Evolutionary conservation across 495 filamentous ascomycete genomes (phyloP).

Genomic region (Tuber aestivum): DNA sequence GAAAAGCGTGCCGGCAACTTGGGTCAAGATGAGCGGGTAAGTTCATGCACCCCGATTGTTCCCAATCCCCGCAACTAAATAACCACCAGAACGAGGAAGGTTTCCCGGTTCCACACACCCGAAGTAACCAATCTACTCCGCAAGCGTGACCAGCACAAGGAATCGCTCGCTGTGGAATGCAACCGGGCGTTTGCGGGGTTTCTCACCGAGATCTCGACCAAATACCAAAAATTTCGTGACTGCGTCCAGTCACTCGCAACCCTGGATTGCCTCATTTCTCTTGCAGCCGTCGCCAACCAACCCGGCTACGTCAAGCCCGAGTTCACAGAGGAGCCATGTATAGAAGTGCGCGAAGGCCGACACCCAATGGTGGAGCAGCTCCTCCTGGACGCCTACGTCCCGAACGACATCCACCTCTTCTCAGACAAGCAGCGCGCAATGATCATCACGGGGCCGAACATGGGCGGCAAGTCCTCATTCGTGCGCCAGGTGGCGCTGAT

Average conservation of each 20-base stretch:
- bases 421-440: constrained; percentile 57
- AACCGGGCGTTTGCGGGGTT: constrained; percentile 72
- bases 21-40: constrained; percentile 77
- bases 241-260: constrained; percentile 78
- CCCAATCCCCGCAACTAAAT: background rate
- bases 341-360: constrained; percentile 68
- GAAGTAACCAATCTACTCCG: constrained; percentile 73
- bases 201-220: constrained; percentile 63
- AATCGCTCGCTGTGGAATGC: constrained; percentile 84
- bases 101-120: constrained; percentile 91
- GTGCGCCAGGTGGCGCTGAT: constrained; percentile 88
- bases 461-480: constrained; percentile 96
- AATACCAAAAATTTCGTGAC: constrained; percentile 86
- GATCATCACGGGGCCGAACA: constrained; percentile 93
- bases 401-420: constrained; percentile 71
- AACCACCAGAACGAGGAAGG: constrained; percentile 63
- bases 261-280: constrained; percentile 83
- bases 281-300: constrained; percentile 72
- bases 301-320: constrained; percentile 87
- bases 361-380: constrained; percentile 97
- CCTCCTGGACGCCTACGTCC: constrained; percentile 80
- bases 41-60: background rate
- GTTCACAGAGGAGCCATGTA: constrained; percentile 62
- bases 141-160: constrained; percentile 91
- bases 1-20: constrained; percentile 83